Evolutionary conservation across 208 protist species (phyloP), one percentile per base, ranked within the genome.

Genomic region (Zelonia costaricensis): DNA sequence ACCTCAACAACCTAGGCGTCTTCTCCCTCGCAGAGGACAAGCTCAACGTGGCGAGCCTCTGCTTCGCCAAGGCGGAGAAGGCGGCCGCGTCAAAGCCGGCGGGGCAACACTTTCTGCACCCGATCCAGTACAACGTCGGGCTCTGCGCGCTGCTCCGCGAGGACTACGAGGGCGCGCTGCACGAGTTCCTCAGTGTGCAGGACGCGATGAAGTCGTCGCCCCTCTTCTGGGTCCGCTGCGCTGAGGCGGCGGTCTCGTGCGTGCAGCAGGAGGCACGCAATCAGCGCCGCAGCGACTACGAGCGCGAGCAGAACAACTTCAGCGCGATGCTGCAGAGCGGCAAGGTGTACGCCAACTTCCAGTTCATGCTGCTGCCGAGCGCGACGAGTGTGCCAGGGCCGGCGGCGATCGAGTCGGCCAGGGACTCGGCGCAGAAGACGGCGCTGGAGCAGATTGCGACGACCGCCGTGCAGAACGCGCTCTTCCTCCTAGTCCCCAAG

Each of bases 1-100:
- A 92, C 72, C 80, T 94, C 48, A 96, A 96, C 58, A 92, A 96
- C 75, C 66, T 96, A 69, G 91, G 91, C 23, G 81, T 91, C 18
- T 68, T 92, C 12, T 83, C 81, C 22, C 74, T 96, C 64, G 65
- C 61, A 28, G 86, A 92, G 60, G 79, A 85, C 18, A 93, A 93
- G 62, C 54, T 80, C 36, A 82, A 85, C 30, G 84, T 92, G 44
- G 91, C 85, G 16, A 75, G 87, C 12, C 71, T 96, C 48, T 96
- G 77, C 63, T 93, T 96, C 59, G 74, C 76, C 42, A 92, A 92
- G 81, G 91, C 91, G 20, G 76, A 83, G 68, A 81, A 78, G 42
- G 45, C 71, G 1, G 74, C 76, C 0, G 52, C 45, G 28, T 61
- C 80, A 46, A 55, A 65, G 44, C 35, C 61, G 15, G 67, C 78